Evolutionary conservation across 768 basidiomycete species (phyloP).

Genomic region (Sistotremastrum suecicum): DNA sequence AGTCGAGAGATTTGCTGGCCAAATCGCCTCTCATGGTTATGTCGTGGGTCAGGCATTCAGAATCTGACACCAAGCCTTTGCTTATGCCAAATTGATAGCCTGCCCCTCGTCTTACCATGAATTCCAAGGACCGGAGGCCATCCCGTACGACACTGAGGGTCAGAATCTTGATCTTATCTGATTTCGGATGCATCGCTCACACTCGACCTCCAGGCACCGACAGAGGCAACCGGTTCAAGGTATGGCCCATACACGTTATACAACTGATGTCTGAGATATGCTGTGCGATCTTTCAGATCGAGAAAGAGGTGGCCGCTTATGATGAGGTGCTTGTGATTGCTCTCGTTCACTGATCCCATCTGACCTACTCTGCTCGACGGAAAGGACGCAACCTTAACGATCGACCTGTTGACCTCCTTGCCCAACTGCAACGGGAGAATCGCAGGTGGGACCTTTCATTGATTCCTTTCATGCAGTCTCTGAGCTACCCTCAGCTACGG

Average conservation of each 20-base stretch:
- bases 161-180: conserved; percentile 2
- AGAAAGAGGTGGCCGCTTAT: conserved; percentile 78
- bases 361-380: neutral
- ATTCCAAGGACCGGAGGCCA: conserved; percentile 77
- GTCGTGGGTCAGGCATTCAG: conserved; percentile 47
- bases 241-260: conserved; percentile 8
- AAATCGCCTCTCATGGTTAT: conserved; percentile 78
- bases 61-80: neutral
- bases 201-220: conserved; percentile 48
- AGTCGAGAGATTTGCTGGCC: conserved; percentile 82
- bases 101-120: conserved; percentile 86
- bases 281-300: conserved; percentile 37
- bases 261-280: neutral
- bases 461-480: conserved; percentile 9
- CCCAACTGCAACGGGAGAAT: conserved; percentile 86
- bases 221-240: conserved; percentile 89
- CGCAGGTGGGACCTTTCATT: conserved; percentile 38
- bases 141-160: conserved; percentile 84
- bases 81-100: conserved; percentile 26
- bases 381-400: conserved; percentile 64
- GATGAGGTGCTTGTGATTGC: conserved; percentile 47
- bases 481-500: conserved; percentile 46
- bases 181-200: neutral
- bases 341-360: neutral
- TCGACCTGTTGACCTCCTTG: conserved; percentile 61